Evolutionary conservation across 805 yeast species (phyloP).

Genomic region (Limtongozyma cylindracea): DNA sequence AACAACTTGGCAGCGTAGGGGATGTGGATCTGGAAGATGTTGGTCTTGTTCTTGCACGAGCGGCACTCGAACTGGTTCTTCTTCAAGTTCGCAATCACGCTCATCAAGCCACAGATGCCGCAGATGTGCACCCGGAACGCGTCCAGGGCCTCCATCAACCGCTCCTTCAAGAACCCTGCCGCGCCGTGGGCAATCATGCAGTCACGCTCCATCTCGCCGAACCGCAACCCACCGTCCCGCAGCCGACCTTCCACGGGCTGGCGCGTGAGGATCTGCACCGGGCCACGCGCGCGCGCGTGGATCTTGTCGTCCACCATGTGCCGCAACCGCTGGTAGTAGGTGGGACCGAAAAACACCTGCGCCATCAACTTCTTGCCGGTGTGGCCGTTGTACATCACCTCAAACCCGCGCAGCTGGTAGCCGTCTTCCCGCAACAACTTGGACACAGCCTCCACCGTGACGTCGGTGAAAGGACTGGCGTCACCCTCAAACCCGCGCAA

Average conservation of each 20-base stretch:
- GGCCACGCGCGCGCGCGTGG: conserved; percentile 98
- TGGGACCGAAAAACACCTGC: conserved; percentile 98
- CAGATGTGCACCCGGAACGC: conserved; percentile 96
- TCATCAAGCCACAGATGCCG: conserved; percentile 96
- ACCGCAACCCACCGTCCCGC: conserved; percentile 96
- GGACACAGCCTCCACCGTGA: conserved; percentile 93
- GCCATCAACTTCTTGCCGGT: conserved; percentile 97
- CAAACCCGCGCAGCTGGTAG: conserved; percentile 95
- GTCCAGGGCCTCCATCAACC: conserved; percentile 97
- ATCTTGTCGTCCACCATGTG: conserved; percentile 99
- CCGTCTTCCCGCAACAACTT: conserved; percentile 84
- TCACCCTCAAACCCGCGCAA: conserved; percentile 95
- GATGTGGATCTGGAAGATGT: conserved; percentile 89
- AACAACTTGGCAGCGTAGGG: conserved; percentile 96
- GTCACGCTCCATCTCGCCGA: conserved; percentile 99
- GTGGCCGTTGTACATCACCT: conserved; percentile 96
- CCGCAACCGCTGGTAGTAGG: conserved; percentile 93
- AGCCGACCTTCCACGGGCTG: conserved; percentile 99
- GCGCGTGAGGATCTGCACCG: conserved; percentile 90
- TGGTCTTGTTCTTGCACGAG: conserved; percentile 94
- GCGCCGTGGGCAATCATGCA: conserved; percentile 99
- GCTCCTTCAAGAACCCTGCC: conserved; percentile 90
- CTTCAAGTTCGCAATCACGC: conserved; percentile 90
- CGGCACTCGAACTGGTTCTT: conserved; percentile 97
- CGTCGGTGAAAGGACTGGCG: conserved; percentile 97